Conservation (phyloP, 495 filamentous ascomycete species). For the Echria macrotheca region DNA sequence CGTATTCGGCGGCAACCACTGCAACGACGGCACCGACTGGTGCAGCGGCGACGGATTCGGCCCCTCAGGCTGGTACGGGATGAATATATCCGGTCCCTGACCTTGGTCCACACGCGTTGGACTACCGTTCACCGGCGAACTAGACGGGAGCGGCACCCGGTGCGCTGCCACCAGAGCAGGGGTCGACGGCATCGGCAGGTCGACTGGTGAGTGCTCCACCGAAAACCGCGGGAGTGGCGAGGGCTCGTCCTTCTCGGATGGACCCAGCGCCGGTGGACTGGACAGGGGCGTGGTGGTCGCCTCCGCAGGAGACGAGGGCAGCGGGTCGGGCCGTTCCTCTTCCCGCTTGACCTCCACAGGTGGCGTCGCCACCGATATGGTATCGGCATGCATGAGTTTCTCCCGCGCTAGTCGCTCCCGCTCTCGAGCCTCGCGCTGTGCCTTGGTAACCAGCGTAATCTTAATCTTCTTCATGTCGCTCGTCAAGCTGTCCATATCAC, state of each 20-base stretch:
- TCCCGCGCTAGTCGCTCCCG: conserved; percentile 27
- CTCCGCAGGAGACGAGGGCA: conserved; percentile 5
- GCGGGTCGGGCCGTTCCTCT: neutral
- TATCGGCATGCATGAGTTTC: conserved; percentile 21
- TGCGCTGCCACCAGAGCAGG: conserved; percentile 11
- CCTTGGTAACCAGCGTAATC: conserved; percentile 64
- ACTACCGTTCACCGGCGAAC: neutral
- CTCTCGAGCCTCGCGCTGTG: conserved; percentile 57
- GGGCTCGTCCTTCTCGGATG: no score
- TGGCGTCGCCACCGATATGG: conserved; percentile 14
- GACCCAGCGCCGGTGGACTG: neutral
- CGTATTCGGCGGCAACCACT: conserved; percentile 34
- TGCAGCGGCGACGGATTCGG: conserved; percentile 21
- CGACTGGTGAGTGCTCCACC: no score
- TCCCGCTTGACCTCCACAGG: conserved; percentile 7
- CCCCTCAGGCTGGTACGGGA: conserved; percentile 37
- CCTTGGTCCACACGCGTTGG: no score
- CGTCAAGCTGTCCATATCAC: conserved; percentile 57
- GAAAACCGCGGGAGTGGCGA: no score
- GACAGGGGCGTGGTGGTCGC: conserved; percentile 7
- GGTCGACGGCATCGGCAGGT: no score
- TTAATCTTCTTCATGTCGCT: conserved; percentile 71
- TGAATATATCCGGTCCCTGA: conserved; percentile 25
- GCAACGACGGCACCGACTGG: conserved; percentile 24
- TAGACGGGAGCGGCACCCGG: conserved; percentile 8